These are phyloP conservation scores for Pseudocercospora musae DNA, from an alignment of 2,329 filamentous ascomycete genomes.

Conservation along the genomic window DNA sequence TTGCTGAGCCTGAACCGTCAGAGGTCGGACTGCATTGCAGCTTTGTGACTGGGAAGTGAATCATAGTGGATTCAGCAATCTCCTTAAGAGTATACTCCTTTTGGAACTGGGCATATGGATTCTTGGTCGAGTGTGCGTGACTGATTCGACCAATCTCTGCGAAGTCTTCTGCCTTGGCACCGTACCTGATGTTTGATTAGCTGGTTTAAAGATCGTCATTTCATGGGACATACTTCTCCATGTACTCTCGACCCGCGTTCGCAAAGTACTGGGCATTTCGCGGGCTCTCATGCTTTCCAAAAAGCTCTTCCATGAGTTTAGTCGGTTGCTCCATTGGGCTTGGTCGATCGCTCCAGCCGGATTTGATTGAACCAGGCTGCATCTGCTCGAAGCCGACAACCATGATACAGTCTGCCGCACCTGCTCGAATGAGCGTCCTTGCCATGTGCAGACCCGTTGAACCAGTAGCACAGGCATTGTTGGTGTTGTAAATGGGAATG, in stretches of 20 bases:
- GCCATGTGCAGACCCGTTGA: constrained; percentile 85
- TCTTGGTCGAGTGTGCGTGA: constrained; percentile 84
- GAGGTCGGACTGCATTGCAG: constrained; percentile 98
- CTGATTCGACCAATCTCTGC: constrained; percentile 92
- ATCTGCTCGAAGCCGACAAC: constrained; percentile 98
- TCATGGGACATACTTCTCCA: constrained; percentile 62
- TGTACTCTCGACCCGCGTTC: constrained; percentile 90
- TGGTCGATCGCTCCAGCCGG: constrained; percentile 82
- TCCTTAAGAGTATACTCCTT: constrained; percentile 87
- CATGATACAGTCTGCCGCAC: constrained; percentile 67
- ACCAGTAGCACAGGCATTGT: constrained; percentile 98
- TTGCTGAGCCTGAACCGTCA: constrained; percentile 83
- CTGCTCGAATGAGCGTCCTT: constrained; percentile 72
- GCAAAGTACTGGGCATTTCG: constrained; percentile 73
- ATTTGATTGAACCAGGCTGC: constrained; percentile 83
- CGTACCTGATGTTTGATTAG: constrained; percentile 49
- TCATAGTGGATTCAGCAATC: constrained; percentile 69
- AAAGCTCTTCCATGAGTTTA: constrained; percentile 51
- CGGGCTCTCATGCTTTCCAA: constrained; percentile 25
- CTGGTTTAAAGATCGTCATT: not conserved
- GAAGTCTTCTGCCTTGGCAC: constrained; percentile 80
- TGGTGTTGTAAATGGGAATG: constrained; percentile 96
- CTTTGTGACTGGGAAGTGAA: constrained; percentile 86
- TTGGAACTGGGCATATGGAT: constrained; percentile 97
- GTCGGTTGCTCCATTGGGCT: constrained; percentile 74